A percentile compares a stretch with the other conserved stretches of the same genome.
These are phyloP conservation scores for Leucogyrophana mollusca DNA, from an alignment of 768 basidiomycete genomes.

Conservation along the genomic window DNA sequence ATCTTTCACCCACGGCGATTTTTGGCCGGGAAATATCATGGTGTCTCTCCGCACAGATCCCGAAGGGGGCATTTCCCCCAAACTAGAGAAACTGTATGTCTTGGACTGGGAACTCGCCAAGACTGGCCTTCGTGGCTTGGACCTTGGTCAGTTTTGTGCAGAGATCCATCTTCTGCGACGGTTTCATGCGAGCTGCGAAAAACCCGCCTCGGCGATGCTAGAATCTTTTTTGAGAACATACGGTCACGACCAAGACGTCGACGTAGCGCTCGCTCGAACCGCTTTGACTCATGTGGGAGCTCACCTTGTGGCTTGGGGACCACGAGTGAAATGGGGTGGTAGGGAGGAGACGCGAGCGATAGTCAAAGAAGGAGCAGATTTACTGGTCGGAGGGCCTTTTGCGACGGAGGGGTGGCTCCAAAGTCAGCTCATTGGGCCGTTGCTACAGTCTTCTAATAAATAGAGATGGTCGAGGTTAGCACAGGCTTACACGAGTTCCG, in stretches of 20 bases:
- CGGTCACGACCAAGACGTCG: constrained; percentile 18
- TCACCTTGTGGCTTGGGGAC: constrained; percentile 53
- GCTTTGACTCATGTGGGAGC: constrained; percentile 51
- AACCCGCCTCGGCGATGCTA: constrained; percentile 36
- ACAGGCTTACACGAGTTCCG: too few species aligned
- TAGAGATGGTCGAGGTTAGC: too few species aligned
- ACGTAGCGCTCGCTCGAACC: constrained; percentile 29
- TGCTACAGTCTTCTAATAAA: too few species aligned
- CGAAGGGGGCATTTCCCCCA: constrained; percentile 19
- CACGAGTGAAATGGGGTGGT: constrained; percentile 49
- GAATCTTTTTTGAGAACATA: constrained; percentile 49
- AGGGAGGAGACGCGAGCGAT: constrained; percentile 46
- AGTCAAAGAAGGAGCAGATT: constrained; percentile 48
- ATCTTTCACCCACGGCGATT: constrained; percentile 49
- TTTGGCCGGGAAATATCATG: constrained; percentile 72
- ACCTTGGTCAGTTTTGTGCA: constrained; percentile 64
- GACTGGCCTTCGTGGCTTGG: constrained; percentile 54
- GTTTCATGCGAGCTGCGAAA: constrained; percentile 42
- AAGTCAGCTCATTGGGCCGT: constrained; percentile 27
- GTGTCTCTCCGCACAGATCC: constrained; percentile 33
- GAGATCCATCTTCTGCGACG: constrained; percentile 52
- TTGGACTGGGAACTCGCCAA: constrained; percentile 69
- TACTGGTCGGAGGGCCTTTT: constrained; percentile 35
- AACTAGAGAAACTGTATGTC: constrained; percentile 43
- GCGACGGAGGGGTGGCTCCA: constrained; percentile 25